Percentiles rank a stretch among this genome's conserved stretches.
phyloP scores from a whole-genome alignment of 148 eudicot genomes.

The Vaccinium myrtillus region DNA sequence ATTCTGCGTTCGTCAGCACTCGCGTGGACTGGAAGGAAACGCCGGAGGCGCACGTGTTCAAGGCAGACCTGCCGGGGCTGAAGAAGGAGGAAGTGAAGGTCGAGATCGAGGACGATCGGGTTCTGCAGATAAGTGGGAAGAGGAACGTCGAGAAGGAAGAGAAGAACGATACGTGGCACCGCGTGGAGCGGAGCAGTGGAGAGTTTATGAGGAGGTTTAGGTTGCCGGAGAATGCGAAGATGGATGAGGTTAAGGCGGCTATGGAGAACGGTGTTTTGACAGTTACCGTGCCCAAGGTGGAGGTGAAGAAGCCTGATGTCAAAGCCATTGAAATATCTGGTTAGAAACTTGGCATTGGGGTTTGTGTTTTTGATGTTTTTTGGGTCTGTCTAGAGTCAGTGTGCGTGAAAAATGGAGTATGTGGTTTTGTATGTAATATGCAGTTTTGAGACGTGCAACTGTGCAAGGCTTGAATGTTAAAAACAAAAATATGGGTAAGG shows the following conservation, averaged over 20 bases:
- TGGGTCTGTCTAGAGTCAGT: too few relatives aligned
- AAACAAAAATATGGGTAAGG: background rate
- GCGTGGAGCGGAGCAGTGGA: conserved; percentile 42
- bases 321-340: conserved; percentile 41
- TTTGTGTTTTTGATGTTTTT: too few relatives aligned
- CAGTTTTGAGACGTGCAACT: background rate
- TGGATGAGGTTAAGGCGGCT: conserved; percentile 35
- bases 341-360: background rate
- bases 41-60: conserved; percentile 49
- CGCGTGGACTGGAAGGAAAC: conserved; percentile 49
- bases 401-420: too few relatives aligned
- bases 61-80: conserved; percentile 50
- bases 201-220: conserved; percentile 40
- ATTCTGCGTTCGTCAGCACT: conserved; percentile 17
- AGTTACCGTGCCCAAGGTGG: conserved; percentile 40
- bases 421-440: background rate
- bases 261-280: conserved; percentile 56
- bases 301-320: conserved; percentile 36
- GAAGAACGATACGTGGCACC: conserved; percentile 53
- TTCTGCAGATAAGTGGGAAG: conserved; percentile 50
- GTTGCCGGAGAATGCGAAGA: conserved; percentile 46
- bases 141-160: conserved; percentile 46
- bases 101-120: conserved; percentile 43
- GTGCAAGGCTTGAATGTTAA: background rate
- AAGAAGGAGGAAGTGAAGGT: conserved; percentile 55